A percentile compares a stretch with the other conserved stretches of the same genome.
phyloP scores from a whole-genome alignment of 2,329 filamentous ascomycete species.

The Dichotomopilus funicola region DNA sequence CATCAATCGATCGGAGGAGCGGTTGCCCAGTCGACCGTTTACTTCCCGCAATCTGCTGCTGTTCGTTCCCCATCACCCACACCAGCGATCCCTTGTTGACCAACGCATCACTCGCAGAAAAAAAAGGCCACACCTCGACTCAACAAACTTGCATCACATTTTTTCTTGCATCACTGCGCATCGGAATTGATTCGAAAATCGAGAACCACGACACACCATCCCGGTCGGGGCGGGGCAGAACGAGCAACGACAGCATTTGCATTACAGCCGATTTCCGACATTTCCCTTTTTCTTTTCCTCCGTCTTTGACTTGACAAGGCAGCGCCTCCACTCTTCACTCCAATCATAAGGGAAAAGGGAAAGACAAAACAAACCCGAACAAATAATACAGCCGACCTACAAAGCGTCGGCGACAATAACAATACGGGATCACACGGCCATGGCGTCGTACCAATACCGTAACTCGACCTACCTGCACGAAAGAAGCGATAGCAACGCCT shows the following conservation, averaged over 20 bases:
- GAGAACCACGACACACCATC: conserved; percentile 7
- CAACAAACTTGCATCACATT: conserved; percentile 9
- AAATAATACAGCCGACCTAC: not conserved
- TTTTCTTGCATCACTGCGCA: conserved; percentile 1
- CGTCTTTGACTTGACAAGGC: not conserved
- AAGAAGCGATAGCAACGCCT: conserved; percentile 35
- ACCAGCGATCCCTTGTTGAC: conserved; percentile 1
- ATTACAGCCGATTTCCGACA: not conserved
- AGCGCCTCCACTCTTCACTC: not conserved
- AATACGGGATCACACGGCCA: conserved; percentile 22
- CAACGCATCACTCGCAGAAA: conserved; percentile 4
- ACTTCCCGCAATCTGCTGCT: conserved; percentile 19
- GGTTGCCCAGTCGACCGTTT: conserved; percentile 27
- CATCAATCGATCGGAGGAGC: conserved; percentile 15
- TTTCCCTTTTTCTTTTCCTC: conserved; percentile 1
- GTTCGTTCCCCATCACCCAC: conserved; percentile 8
- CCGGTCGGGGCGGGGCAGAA: conserved; percentile 10
- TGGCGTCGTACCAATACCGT: conserved; percentile 50
- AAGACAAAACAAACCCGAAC: too few relatives aligned
- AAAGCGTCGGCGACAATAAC: not conserved
- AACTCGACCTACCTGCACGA: conserved; percentile 46
- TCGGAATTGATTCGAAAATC: conserved; percentile 8
- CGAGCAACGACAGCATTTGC: not conserved
- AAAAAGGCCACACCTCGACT: conserved; percentile 4
- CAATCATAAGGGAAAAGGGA: too few relatives aligned